Conservation (phyloP, 148 eudicot species). For the Camellia granthamiana region DNA sequence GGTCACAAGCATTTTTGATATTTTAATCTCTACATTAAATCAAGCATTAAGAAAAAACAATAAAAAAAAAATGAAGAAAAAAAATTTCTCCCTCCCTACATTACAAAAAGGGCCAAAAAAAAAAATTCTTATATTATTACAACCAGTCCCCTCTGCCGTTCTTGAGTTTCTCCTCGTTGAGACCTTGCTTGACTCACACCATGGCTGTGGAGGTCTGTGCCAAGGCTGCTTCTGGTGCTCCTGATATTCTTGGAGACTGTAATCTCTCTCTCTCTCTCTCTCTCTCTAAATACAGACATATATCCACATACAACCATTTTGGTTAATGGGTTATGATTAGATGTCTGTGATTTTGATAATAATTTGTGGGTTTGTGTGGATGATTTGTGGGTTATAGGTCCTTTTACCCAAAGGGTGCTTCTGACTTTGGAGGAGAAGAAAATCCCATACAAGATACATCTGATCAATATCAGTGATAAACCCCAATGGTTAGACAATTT, state of each 20-base stretch:
- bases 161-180: too few species aligned
- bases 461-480: slow-evolving; percentile 57
- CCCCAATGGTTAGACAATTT: slow-evolving; percentile 54
- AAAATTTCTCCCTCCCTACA: too few species aligned
- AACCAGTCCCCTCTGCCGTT: too few species aligned
- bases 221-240: slow-evolving; percentile 31
- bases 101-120: too few species aligned
- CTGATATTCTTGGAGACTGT: slow-evolving; percentile 62
- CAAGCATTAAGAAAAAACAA: too few species aligned
- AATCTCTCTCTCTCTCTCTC: not conserved
- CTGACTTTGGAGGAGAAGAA: slow-evolving; percentile 87
- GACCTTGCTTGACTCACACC: not conserved
- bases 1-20: too few species aligned
- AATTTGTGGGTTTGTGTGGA: not conserved
- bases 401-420: slow-evolving; percentile 77
- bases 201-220: slow-evolving; percentile 1
- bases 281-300: not conserved
- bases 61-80: too few species aligned
- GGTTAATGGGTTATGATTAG: not conserved
- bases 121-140: too few species aligned
- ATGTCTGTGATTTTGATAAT: not conserved
- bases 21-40: too few species aligned
- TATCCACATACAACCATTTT: not conserved
- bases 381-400: slow-evolving; percentile 44
- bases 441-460: slow-evolving; percentile 58